phyloP scores from a whole-genome alignment of 345 rosid species.

The Gossypioides kirkii region DNA sequence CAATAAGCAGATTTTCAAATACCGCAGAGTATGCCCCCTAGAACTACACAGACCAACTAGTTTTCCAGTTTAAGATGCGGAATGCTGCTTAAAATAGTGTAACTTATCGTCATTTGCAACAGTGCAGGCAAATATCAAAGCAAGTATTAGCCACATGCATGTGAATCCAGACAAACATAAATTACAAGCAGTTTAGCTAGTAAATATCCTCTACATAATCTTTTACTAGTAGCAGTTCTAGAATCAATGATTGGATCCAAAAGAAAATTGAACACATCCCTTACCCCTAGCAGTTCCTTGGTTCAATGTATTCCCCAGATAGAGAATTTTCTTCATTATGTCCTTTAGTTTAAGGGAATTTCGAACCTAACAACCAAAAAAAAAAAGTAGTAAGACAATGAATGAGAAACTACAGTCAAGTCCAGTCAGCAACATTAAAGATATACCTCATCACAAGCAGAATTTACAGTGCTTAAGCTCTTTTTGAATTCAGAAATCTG shows the following conservation, averaged over 20 bases:
- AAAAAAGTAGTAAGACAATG: slow-evolving; percentile 14
- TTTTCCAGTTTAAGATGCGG: neutral
- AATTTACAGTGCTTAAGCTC: slow-evolving; percentile 77
- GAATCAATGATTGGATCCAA: neutral
- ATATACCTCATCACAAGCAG: slow-evolving; percentile 89
- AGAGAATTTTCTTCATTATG: slow-evolving; percentile 90
- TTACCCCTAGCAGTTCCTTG: slow-evolving; percentile 99
- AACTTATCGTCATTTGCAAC: neutral
- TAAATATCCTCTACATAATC: neutral
- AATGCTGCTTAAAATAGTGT: neutral
- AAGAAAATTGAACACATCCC: slow-evolving; percentile 9
- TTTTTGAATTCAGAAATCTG: slow-evolving; percentile 83
- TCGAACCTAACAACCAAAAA: slow-evolving; percentile 58
- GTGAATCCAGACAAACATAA: neutral
- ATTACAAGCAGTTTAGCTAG: neutral
- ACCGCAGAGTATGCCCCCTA: neutral
- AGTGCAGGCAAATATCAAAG: neutral
- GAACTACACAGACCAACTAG: neutral
- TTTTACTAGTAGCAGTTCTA: neutral
- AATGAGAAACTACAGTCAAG: slow-evolving; percentile 7
- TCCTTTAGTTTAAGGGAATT: slow-evolving; percentile 77
- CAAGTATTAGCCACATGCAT: neutral
- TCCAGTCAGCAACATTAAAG: slow-evolving; percentile 14
- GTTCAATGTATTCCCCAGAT: slow-evolving; percentile 82
- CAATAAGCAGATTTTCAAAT: neutral